Base-by-base conservation (phyloP, 352 stramenopile species). In the Phytophthora brassicae region DNA sequence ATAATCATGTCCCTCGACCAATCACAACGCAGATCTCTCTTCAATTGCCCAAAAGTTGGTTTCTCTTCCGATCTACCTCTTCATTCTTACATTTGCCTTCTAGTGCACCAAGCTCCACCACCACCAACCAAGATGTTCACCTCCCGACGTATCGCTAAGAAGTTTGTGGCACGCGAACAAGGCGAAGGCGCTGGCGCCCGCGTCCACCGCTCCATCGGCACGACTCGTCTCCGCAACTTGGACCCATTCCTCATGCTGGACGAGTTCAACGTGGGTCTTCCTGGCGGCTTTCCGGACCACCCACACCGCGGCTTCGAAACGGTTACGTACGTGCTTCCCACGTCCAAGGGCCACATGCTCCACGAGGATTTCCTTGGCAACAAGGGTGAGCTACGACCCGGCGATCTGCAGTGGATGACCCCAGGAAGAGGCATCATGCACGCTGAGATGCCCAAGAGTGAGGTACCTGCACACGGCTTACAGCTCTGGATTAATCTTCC, bases 281-380 rank as follows among this genome's bases (percentile, higher is more conserved):
- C 86, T 3, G 86, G 88, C 22, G 90, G 90, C 13, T 97, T 96
- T 74, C 86, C 90, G 0, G 71, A 87, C 23, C 92, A 98, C 77
- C 87, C 88, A 19, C 92, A 98, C 72, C 72, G 88, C 44, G 90
- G 90, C 29, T 98, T 97, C 66, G 76, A 96, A 45, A 97, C 89
- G 2, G 72, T 98, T 5, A 97, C 92, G 20, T 96, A 96, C 70
- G 75, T 93, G 59, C 64, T 97, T 23, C 76, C 73, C 12, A 54
- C 62, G 16, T 79, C 70, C 44, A 74, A 90, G 59, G 90, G 92
- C 45, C 78, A 87, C 24, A 89, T 97, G 66, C 57, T 68, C 6
- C 90, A 97, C 72, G 72, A 92, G 38, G 90, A 98, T 75, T 94
- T 85, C 47, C 52, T 75, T 2, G 71, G 76, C 42, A 74, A 85